These are phyloP conservation scores for Penicillium concentricum DNA, from an alignment of 2,329 filamentous ascomycete genomes.

Conservation along the genomic window DNA sequence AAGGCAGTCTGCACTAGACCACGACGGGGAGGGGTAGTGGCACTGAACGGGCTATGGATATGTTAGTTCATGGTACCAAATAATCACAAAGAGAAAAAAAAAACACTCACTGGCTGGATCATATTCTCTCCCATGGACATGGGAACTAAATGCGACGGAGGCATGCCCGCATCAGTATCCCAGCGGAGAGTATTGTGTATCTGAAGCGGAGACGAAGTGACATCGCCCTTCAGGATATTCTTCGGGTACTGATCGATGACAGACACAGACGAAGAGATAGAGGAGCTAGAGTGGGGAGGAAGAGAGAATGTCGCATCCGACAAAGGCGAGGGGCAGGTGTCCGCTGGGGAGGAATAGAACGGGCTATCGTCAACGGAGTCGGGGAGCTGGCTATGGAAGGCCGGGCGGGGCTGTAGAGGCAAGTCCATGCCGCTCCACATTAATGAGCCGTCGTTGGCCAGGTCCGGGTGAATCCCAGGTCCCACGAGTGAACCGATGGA, in stretches of 20 bases:
- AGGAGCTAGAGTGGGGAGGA: slow-evolving; percentile 31
- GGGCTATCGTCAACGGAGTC: slow-evolving; percentile 40
- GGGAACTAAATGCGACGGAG: slow-evolving; percentile 35
- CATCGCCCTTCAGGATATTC: slow-evolving; percentile 31
- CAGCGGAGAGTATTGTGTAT: slow-evolving; percentile 35
- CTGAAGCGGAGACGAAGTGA: slow-evolving; percentile 36
- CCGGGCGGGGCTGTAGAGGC: slow-evolving; percentile 30
- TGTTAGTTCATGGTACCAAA: slow-evolving; percentile 39
- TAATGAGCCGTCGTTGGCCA: slow-evolving; percentile 32
- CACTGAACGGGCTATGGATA: slow-evolving; percentile 17
- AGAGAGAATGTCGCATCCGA: slow-evolving; percentile 38
- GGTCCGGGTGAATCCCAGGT: slow-evolving; percentile 34
- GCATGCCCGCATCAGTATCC: slow-evolving; percentile 31
- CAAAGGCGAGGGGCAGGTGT: slow-evolving; percentile 45
- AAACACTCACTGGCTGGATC: slow-evolving; percentile 37
- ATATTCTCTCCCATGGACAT: slow-evolving; percentile 36
- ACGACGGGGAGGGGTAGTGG: slow-evolving; percentile 26
- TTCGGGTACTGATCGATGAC: slow-evolving; percentile 38
- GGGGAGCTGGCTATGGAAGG: slow-evolving; percentile 34
- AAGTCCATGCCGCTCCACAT: slow-evolving; percentile 40
- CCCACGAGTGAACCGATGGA: slow-evolving; percentile 38
- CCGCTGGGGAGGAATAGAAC: slow-evolving; percentile 45
- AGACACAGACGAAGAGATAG: slow-evolving; percentile 35
- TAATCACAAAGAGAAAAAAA: background rate
- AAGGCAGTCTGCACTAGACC: slow-evolving; percentile 25